Evolutionary conservation across 2,329 filamentous ascomycete species (phyloP), one percentile per base, ranked within the genome.

Genomic region (Cryphonectria carpinicola): DNA sequence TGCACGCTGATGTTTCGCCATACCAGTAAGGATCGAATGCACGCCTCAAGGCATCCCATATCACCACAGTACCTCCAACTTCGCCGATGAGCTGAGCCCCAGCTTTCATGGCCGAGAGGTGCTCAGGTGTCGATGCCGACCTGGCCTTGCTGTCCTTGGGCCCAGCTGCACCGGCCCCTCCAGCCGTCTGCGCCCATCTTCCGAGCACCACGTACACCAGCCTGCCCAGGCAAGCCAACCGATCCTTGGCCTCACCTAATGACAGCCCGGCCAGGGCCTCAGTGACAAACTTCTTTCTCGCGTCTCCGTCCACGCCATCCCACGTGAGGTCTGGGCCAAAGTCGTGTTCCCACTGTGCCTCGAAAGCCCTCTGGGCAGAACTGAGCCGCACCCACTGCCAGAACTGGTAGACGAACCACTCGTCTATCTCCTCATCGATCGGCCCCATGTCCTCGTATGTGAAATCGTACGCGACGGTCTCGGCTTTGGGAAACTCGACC

Each of bases 391-490:
- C 87, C 82, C 93, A 93, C 79, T 98, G 95, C 81, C 93, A 92
- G 73, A 94, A 90, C 76, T 92, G 92, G 81, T 98, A 98, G 67
- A 92, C 90, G 81, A 99, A 99, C 96, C 96, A 99, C 82, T 99
- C 96, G 79, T 98, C 94, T 64, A 99, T 86, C 83, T 99, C 96
- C 74, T 96, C 93, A 25, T 93, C 89, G 76, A 97, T 91, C 0
- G 89, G 84, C 32, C 91, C 90, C 69, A 88, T 87, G 80, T 95
- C 92, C 37, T 87, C 84, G 82, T 95, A 95, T 73, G 88, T 88
- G 79, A 97, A 99, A 72, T 96, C 94, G 84, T 99, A 99, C 14
- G 90, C 89, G 60, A 87, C 84, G 65, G 91, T 88, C 74, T 94
- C 92, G 66, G 85, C 79, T 73, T 88, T 89, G 22, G 92, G 92